These are phyloP conservation scores for Rhodomyrtus psidioides DNA, from an alignment of 441 rosid species.

Conservation along the genomic window DNA sequence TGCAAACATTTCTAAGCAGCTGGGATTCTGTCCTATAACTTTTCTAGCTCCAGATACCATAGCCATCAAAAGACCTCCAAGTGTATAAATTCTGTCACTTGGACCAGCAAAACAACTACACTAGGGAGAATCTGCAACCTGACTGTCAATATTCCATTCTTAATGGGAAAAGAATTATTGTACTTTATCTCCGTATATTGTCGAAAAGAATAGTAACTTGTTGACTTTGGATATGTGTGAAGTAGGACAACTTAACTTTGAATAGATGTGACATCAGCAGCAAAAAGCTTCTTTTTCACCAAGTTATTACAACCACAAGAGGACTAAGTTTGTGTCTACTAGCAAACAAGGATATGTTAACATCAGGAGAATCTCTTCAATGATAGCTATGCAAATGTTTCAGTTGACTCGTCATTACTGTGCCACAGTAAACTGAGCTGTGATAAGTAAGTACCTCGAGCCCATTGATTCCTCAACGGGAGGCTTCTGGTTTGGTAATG, in stretches of 20 bases:
- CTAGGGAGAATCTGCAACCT: not conserved
- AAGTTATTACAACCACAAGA: not conserved
- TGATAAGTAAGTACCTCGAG: constrained; percentile 27
- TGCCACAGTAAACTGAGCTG: not conserved
- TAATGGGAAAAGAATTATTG: not conserved
- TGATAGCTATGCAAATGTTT: not conserved
- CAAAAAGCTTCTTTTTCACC: not conserved
- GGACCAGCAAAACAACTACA: not conserved
- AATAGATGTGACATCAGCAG: not conserved
- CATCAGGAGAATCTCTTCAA: not conserved
- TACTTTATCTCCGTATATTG: not conserved
- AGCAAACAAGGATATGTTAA: not conserved
- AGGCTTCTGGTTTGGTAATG: constrained; percentile 63
- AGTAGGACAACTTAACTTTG: not conserved
- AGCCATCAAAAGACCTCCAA: not conserved
- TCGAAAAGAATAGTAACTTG: not conserved
- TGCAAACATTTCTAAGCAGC: not conserved
- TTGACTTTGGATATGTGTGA: not conserved
- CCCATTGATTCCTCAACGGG: constrained; percentile 28
- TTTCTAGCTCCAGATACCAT: not conserved
- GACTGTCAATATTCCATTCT: not conserved
- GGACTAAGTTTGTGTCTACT: not conserved
- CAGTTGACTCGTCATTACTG: not conserved
- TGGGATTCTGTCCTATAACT: not conserved
- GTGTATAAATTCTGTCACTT: not conserved